Evolutionary conservation across 495 filamentous ascomycete species (phyloP).

Genomic region (Sordaria brevicollis): DNA sequence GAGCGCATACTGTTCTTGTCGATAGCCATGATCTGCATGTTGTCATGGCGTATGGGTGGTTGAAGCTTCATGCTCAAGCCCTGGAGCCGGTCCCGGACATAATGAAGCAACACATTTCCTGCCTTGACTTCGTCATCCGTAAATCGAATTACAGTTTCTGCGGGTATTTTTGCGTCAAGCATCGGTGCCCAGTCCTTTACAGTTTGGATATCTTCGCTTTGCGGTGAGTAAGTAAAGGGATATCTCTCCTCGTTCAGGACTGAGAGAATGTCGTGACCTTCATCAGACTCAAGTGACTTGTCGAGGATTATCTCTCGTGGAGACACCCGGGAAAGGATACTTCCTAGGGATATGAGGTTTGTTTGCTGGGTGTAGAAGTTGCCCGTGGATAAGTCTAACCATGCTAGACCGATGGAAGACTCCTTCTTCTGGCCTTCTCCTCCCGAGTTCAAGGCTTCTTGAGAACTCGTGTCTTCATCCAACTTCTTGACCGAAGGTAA

Average conservation of each 20-base stretch:
- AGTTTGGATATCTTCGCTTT: conserved; percentile 32
- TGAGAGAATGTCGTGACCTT: conserved; percentile 31
- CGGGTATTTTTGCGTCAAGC: conserved; percentile 56
- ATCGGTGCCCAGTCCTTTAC: conserved; percentile 62
- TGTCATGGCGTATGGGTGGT: conserved; percentile 61
- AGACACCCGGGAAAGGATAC: conserved; percentile 68
- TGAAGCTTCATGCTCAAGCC: conserved; percentile 76
- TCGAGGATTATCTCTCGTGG: conserved; percentile 80
- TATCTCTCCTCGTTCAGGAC: conserved; percentile 47
- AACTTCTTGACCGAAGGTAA: conserved; percentile 9
- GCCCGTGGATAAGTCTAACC: conserved; percentile 91
- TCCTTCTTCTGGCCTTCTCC: neutral
- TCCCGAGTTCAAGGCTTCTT: neutral
- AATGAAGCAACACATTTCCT: conserved; percentile 67
- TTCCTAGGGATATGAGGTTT: conserved; percentile 58
- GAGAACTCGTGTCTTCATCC: neutral
- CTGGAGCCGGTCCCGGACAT: conserved; percentile 68
- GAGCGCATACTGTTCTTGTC: conserved; percentile 85
- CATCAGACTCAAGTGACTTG: conserved; percentile 41
- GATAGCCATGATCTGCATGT: conserved; percentile 73
- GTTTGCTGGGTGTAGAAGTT: conserved; percentile 84
- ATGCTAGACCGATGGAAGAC: conserved; percentile 66
- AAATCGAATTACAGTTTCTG: conserved; percentile 30
- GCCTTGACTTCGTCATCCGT: conserved; percentile 49
- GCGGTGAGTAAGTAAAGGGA: conserved; percentile 43